Percentiles rank a stretch among this genome's conserved stretches.
These are phyloP conservation scores for Laetiporus sulphureus DNA, from an alignment of 1,284 basidiomycete genomes.

Conservation along the genomic window DNA sequence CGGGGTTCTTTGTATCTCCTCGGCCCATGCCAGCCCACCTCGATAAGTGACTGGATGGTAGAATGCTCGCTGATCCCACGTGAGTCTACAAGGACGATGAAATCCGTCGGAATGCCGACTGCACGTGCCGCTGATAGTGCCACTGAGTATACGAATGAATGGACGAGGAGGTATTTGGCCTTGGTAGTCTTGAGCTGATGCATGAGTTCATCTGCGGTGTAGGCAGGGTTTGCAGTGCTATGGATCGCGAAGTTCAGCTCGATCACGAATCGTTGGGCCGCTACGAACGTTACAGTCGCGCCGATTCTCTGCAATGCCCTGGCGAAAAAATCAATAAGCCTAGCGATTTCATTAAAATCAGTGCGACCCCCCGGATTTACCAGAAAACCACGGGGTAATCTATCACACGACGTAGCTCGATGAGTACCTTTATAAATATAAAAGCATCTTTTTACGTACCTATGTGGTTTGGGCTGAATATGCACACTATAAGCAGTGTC, in stretches of 20 bases:
- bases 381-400: constrained; percentile 71
- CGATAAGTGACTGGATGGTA: constrained; percentile 1
- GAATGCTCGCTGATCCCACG: neutral
- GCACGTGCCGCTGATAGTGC: constrained; percentile 45
- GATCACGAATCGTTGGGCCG: constrained; percentile 2
- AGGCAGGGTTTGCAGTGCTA: constrained; percentile 63
- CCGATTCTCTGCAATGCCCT: constrained; percentile 69
- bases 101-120: constrained; percentile 46
- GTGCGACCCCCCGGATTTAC: constrained; percentile 8
- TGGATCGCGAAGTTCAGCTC: constrained; percentile 15
- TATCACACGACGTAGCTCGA: too few relatives aligned
- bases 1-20: constrained; percentile 35
- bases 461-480: constrained; percentile 63
- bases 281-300: constrained; percentile 51
- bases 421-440: neutral
- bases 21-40: constrained; percentile 5
- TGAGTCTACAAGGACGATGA: constrained; percentile 46
- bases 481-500: constrained; percentile 35
- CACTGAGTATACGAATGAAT: constrained; percentile 43
- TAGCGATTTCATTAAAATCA: too few relatives aligned
- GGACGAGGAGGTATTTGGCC: constrained; percentile 55
- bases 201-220: constrained; percentile 56
- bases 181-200: constrained; percentile 52
- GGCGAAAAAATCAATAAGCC: constrained; percentile 39
- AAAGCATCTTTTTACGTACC: constrained; percentile 25